Evolutionary conservation across 805 yeast species (phyloP), one percentile per base, ranked within the genome.

Genomic region (Candida maris): DNA sequence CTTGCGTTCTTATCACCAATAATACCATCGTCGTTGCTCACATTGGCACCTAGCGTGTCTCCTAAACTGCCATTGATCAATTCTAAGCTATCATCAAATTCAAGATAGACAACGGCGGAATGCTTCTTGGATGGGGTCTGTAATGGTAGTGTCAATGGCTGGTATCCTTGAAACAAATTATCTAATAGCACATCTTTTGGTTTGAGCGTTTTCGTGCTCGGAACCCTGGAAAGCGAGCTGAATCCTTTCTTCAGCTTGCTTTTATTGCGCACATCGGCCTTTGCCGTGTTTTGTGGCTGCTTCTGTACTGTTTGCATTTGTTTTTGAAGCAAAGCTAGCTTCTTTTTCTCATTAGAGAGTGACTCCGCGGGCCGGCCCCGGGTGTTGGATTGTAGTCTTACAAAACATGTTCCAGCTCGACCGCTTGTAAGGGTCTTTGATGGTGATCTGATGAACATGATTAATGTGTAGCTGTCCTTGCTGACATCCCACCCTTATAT

Each of bases 141-240:
- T 16, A 59, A 40, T 3, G 65, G 65, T 19, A 58, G 28, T 8
- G 64, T 54, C 21, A 62, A 40, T 10, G 68, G 68, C 28, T 58
- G 55, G 34, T 59, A 61, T 3, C 64, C 67, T 39, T 55, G 61
- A 40, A 62, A 62, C 6, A 62, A 42, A n/a, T 45, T 52, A 40
- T 62, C 66, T 17, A 62, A 34, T 20, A 62, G 35, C 7, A 62
- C 46, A 18, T 61, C 65, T 28, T 53, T 58, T 6, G 67, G 60
- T 21, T 51, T 59, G 13, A 61, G 38, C 14, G 51, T 51, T 27
- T 54, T 44, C 2, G 64, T 59, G 17, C 54, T 53, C 13, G 67
- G 63, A 8, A 62, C 65, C 35, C 57, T 61, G 3, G 54, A 46
- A n/a, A 62, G 44, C 4, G 57, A 51, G 26, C 56, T 60, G 40